Evolutionary conservation across 306 rosid species (phyloP).

Genomic region (Pueraria montana): DNA sequence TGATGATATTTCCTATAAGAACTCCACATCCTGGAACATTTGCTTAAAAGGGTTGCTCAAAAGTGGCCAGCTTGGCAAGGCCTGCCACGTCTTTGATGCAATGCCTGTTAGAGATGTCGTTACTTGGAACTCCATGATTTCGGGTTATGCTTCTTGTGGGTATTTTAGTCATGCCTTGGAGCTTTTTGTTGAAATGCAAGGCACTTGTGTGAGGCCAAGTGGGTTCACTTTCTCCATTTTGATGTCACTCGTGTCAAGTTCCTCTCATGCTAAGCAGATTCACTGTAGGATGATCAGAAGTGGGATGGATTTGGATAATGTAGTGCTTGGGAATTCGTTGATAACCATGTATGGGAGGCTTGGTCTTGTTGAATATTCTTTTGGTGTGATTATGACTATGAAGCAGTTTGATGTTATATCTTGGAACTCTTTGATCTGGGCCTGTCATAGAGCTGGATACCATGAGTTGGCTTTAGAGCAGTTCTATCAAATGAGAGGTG

Average conservation of each 20-base stretch:
- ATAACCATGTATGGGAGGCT: constrained; percentile 80
- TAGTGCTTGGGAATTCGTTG: constrained; percentile 80
- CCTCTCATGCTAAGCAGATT: constrained; percentile 70
- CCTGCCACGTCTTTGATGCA: constrained; percentile 66
- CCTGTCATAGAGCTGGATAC: constrained; percentile 68
- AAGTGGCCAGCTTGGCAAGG: constrained; percentile 59
- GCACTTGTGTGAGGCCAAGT: constrained; percentile 66
- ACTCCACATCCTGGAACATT: constrained; percentile 73
- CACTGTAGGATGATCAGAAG: constrained; percentile 72
- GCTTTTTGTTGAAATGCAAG: constrained; percentile 69
- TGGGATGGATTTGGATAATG: constrained; percentile 61
- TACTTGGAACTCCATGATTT: constrained; percentile 84
- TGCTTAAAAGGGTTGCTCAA: constrained; percentile 65
- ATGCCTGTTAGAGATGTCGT: constrained; percentile 84
- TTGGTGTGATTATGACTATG: constrained; percentile 69
- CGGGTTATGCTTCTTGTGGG: constrained; percentile 63
- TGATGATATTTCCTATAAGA: constrained; percentile 69
- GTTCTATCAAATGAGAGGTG: constrained; percentile 64
- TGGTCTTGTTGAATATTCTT: constrained; percentile 67
- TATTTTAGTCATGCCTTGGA: constrained; percentile 57
- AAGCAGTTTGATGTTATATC: constrained; percentile 70
- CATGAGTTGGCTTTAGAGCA: constrained; percentile 68
- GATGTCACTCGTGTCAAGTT: constrained; percentile 54
- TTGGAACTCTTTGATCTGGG: constrained; percentile 85
- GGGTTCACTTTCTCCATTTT: constrained; percentile 80